Conservation (phyloP, 1,139 yeast species). For the Protomyces inundatus region DNA sequence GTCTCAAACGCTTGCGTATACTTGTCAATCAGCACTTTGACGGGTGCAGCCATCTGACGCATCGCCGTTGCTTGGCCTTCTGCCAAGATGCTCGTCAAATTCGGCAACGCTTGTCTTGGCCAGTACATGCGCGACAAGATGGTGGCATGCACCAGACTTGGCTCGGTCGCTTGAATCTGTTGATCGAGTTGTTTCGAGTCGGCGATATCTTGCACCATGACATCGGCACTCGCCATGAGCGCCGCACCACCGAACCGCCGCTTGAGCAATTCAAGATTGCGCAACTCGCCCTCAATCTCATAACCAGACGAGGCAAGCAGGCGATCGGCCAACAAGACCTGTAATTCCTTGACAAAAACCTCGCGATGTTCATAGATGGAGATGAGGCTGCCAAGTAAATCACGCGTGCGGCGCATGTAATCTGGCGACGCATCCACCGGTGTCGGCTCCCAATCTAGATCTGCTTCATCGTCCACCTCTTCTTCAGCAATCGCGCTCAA, state of each 20-base stretch:
- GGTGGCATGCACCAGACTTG: conserved; percentile 10
- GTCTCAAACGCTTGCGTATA: conserved; percentile 46
- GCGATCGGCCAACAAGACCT: conserved; percentile 58
- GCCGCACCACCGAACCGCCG: conserved; percentile 61
- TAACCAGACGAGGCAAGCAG: conserved; percentile 50
- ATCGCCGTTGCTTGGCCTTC: conserved; percentile 47
- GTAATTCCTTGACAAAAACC: conserved; percentile 66
- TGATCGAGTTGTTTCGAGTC: conserved; percentile 37
- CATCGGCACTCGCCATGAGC: conserved; percentile 59
- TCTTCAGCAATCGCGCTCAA: conserved; percentile 37
- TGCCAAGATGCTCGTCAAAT: conserved; percentile 43
- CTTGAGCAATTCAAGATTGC: conserved; percentile 53
- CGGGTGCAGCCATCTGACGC: conserved; percentile 47
- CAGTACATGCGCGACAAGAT: conserved; percentile 17
- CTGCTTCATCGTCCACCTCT: conserved; percentile 42
- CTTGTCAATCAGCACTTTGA: conserved; percentile 41
- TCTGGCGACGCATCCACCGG: conserved; percentile 92
- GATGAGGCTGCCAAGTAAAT: conserved; percentile 64
- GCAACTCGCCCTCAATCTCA: conserved; percentile 40
- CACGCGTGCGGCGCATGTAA: conserved; percentile 51
- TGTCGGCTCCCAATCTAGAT: conserved; percentile 75
- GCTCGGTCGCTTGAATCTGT: not conserved
- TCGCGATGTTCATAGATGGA: conserved; percentile 75
- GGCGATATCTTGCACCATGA: conserved; percentile 72
- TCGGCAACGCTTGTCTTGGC: not conserved